Percentiles rank a stretch among this genome's conserved stretches.
Conservation (phyloP, 1,284 basidiomycete genomes). For the Peniophora sp. region DNA sequence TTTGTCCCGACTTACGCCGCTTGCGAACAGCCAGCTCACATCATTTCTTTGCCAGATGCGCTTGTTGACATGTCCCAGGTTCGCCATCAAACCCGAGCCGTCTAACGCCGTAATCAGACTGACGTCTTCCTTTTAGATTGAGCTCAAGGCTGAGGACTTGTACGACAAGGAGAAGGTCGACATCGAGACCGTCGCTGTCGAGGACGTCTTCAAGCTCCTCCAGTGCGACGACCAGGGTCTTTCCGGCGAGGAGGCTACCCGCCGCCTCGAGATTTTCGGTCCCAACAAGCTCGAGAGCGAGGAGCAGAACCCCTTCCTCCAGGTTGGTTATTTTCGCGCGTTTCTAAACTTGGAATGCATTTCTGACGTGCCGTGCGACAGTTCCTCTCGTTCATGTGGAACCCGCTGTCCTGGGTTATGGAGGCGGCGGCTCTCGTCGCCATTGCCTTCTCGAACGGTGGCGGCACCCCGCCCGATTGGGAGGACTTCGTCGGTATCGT, state of each 20-base stretch:
- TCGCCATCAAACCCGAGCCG: conserved; percentile 14
- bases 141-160: conserved; percentile 89
- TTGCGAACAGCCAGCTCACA: conserved; percentile 8
- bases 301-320: conserved; percentile 81
- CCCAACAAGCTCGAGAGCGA: conserved; percentile 93
- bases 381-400: conserved; percentile 98
- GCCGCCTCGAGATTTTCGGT: conserved; percentile 91
- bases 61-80: conserved; percentile 83
- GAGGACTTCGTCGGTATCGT: conserved; percentile 97
- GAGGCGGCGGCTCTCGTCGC: conserved; percentile 96
- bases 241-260: conserved; percentile 61
- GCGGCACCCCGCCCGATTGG: conserved; percentile 85
- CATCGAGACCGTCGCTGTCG: conserved; percentile 93
- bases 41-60: conserved; percentile 44
- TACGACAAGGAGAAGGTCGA: conserved; percentile 99
- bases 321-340: conserved; percentile 36
- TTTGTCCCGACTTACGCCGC: conserved; percentile 6
- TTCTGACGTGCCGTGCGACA: conserved; percentile 30
- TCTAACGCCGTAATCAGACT: conserved; percentile 5
- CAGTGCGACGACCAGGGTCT: conserved; percentile 86
- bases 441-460: conserved; percentile 94
- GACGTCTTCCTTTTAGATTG: conserved; percentile 48
- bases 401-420: conserved; percentile 99
- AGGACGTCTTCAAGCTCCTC: conserved; percentile 94
- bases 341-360: conserved; percentile 2